Percentiles rank a stretch among this genome's conserved stretches.
Conservation (phyloP, 352 stramenopile genomes). For the Pythium phragmitis region DNA sequence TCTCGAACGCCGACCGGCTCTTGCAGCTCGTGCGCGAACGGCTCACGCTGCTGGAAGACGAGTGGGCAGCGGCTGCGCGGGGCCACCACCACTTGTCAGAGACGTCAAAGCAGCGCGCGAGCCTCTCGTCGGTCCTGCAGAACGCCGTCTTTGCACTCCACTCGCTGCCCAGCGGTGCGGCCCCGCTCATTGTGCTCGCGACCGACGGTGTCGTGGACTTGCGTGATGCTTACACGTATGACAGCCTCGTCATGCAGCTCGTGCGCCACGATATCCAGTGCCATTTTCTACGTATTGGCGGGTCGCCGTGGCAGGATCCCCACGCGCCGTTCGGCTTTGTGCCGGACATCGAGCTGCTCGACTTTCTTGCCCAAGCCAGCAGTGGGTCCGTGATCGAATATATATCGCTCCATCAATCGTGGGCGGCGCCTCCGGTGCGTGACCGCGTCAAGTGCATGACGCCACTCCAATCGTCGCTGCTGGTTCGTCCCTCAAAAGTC, state of each 20-base stretch:
- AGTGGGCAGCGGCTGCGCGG: conserved; percentile 46
- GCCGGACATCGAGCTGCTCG: conserved; percentile 73
- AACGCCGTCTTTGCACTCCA: conserved; percentile 87
- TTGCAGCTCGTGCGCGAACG: conserved; percentile 71
- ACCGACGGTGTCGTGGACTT: conserved; percentile 87
- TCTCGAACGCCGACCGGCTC: conserved; percentile 50
- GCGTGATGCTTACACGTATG: conserved; percentile 73
- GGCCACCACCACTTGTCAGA: neutral
- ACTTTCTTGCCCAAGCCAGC: conserved; percentile 74
- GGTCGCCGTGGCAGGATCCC: conserved; percentile 42
- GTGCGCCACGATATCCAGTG: conserved; percentile 86
- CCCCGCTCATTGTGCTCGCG: conserved; percentile 80
- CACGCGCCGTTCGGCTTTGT: conserved; percentile 84
- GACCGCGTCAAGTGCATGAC: conserved; percentile 48
- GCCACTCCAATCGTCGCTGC: conserved; percentile 50
- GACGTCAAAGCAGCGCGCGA: conserved; percentile 29
- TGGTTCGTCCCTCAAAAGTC: conserved; percentile 67
- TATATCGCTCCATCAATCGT: conserved; percentile 49
- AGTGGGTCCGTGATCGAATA: conserved; percentile 72
- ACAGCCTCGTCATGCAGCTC: conserved; percentile 88
- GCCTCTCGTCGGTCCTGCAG: conserved; percentile 78
- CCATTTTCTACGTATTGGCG: conserved; percentile 77
- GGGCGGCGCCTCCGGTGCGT: neutral
- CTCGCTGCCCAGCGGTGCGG: conserved; percentile 70
- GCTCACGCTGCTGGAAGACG: conserved; percentile 79